A percentile compares a stretch with the other conserved stretches of the same genome.
phyloP scores from a whole-genome alignment of 495 filamentous ascomycete species.

The Penicillium dipodomyicola region DNA sequence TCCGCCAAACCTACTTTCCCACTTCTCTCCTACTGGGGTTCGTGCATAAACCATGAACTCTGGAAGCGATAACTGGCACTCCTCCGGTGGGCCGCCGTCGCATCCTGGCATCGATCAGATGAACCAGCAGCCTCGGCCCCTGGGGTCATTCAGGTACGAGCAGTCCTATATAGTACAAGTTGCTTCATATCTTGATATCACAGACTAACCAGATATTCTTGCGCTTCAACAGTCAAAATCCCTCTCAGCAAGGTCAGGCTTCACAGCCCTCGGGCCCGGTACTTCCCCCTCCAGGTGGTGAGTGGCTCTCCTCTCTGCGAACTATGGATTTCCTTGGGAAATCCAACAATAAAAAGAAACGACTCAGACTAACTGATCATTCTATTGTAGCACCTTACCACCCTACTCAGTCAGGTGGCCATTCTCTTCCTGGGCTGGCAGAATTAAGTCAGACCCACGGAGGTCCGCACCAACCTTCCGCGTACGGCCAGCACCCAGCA shows the following conservation, averaged over 20 bases:
- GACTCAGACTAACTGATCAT: constrained; percentile 24
- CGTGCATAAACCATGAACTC: constrained; percentile 43
- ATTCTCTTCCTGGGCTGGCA: constrained; percentile 52
- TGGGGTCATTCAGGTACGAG: constrained; percentile 47
- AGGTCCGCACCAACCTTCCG: constrained; percentile 49
- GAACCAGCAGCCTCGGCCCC: constrained; percentile 44
- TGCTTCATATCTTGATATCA: not conserved
- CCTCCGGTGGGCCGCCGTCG: constrained; percentile 43
- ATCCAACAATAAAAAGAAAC: not conserved
- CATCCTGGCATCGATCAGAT: constrained; percentile 49
- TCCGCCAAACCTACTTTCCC: constrained; percentile 1
- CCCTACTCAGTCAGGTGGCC: constrained; percentile 46
- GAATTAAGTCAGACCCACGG: constrained; percentile 51
- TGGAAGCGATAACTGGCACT: constrained; percentile 51
- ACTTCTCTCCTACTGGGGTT: constrained; percentile 11
- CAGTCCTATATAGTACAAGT: not conserved
- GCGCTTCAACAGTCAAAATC: constrained; percentile 40
- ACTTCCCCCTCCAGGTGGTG: constrained; percentile 51
- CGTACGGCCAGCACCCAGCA: constrained; percentile 44
- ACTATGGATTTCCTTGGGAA: not conserved
- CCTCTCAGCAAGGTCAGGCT: constrained; percentile 46
- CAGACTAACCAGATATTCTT: constrained; percentile 19
- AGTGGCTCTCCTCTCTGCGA: constrained; percentile 17
- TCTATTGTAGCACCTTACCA: constrained; percentile 42
- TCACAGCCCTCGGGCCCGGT: constrained; percentile 49